A percentile compares a stretch with the other conserved stretches of the same genome.
phyloP scores from a whole-genome alignment of 257 asterid genomes.

The Coffea eugenioides region DNA sequence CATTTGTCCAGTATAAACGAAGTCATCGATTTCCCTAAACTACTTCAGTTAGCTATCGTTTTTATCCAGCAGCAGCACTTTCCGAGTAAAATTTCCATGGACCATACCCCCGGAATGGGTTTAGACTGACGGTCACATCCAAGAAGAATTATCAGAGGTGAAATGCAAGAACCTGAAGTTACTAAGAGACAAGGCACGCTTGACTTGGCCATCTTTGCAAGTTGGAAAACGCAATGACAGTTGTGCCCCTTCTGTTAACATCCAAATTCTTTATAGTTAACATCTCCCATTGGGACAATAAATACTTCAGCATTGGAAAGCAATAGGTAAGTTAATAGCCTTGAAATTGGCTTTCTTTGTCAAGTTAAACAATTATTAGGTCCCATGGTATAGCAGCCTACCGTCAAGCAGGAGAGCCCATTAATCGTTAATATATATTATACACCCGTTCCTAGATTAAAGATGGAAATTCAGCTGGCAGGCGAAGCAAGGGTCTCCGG shows the following conservation, averaged over 20 bases:
- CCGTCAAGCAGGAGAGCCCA: slow-evolving; percentile 1
- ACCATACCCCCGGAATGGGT: neutral
- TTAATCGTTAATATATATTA: neutral
- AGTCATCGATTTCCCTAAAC: neutral
- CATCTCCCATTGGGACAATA: neutral
- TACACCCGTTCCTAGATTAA: neutral
- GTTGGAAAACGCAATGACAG: neutral
- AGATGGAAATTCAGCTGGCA: slow-evolving; percentile 24
- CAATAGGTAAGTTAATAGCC: neutral
- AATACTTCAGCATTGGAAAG: neutral
- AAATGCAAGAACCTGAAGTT: neutral
- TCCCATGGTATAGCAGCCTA: slow-evolving; percentile 8
- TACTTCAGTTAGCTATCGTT: neutral
- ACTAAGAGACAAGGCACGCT: neutral
- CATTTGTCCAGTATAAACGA: neutral
- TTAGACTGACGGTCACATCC: neutral
- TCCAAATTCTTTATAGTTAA: neutral
- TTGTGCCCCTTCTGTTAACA: neutral
- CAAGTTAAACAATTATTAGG: slow-evolving; percentile 1
- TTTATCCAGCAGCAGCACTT: neutral
- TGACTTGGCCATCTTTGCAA: neutral
- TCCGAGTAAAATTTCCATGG: neutral
- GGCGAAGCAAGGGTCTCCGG: slow-evolving; percentile 47
- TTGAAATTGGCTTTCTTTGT: neutral
- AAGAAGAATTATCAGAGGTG: neutral